Base-by-base conservation (phyloP, 441 rosid species). In the Cnidoscolus chayamansa region DNA sequence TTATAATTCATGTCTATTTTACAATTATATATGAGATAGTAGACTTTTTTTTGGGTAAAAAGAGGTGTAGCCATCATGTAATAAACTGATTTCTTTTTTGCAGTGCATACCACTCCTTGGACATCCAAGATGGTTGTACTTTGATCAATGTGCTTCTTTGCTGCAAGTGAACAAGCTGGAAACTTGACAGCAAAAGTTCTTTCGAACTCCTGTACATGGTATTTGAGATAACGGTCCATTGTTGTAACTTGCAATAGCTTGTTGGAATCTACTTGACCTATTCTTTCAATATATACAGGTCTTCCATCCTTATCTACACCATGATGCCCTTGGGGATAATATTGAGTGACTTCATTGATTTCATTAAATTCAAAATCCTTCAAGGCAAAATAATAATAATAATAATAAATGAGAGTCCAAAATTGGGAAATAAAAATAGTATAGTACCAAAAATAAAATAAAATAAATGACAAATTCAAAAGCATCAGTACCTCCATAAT, bases 121-220 rank as follows among this genome's bases (percentile, higher is more conserved):
- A 93, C 98, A 82, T 93, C 98, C 76, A 91, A 79, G 80, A 93
- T 89, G 73, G 97, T 93, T 57, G 98, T 91, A 70, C 97, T 93
- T 79, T 93, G 98, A 81, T 93, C 98, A 72, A 91, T 86, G 63
- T 93, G 96, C 82, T 67, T 88, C 78, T 84, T 87, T 32, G 94
- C 91, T 40, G 94, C 89, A 67, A 93, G 75, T 31, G 98, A 85
- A 72, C 95, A 89, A 37, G 98, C 90, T 1, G 97, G 90, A 80
- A 93, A 87, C 86, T 93, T 93, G 25, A 74, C 80, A 7, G 71
- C 81, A 70, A 93, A 91, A 55, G 94, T 82, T 82, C 88, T 86
- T 85, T 93, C 98, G 47, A 93, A 93, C 80, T 91, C 97, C 82
- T 73, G 84, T 0, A 91, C 97, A 80, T 93, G 98, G 84, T 89